Percentiles rank a stretch among this genome's conserved stretches.
Conservation (phyloP, 192 early-diverging fungal species). For the Paraglomus brasilianum region DNA sequence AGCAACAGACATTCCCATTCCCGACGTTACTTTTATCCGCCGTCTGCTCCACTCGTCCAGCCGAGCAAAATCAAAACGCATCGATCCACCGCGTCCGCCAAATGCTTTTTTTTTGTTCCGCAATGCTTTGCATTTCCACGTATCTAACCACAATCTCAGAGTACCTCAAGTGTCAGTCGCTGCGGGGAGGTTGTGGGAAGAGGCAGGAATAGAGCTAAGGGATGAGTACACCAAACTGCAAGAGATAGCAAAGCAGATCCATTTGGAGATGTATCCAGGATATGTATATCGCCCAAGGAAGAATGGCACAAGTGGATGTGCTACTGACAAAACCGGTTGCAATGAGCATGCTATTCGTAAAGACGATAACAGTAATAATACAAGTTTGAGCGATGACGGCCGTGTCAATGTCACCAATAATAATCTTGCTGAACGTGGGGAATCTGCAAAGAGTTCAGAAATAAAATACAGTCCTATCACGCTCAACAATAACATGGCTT, state of each 20-base stretch:
- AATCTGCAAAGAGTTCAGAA: no score
- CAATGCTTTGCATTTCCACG: constrained; percentile 19
- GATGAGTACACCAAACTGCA: constrained; percentile 17
- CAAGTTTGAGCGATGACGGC: no score
- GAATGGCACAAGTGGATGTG: no score
- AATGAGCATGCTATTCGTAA: no score
- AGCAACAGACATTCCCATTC: constrained; percentile 23
- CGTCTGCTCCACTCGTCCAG: constrained; percentile 22
- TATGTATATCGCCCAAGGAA: constrained; percentile 30
- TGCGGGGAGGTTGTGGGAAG: constrained; percentile 19
- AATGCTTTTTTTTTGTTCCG: constrained; percentile 31
- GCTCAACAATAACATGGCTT: no score
- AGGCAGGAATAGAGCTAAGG: constrained; percentile 4
- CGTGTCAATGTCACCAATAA: no score
- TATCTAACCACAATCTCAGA: constrained; percentile 16
- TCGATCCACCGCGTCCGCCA: constrained; percentile 27
- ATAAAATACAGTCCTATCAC: no score
- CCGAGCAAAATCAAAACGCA: constrained; percentile 12
- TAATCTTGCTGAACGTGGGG: no score
- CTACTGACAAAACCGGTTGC: no score
- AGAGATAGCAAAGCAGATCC: constrained; percentile 18
- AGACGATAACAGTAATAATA: no score
- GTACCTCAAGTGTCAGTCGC: constrained; percentile 26
- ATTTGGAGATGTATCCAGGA: constrained; percentile 31
- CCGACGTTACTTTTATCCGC: constrained; percentile 14